phyloP scores from a whole-genome alignment of 352 stramenopile genomes.

The Aphanomyces euteiches region DNA sequence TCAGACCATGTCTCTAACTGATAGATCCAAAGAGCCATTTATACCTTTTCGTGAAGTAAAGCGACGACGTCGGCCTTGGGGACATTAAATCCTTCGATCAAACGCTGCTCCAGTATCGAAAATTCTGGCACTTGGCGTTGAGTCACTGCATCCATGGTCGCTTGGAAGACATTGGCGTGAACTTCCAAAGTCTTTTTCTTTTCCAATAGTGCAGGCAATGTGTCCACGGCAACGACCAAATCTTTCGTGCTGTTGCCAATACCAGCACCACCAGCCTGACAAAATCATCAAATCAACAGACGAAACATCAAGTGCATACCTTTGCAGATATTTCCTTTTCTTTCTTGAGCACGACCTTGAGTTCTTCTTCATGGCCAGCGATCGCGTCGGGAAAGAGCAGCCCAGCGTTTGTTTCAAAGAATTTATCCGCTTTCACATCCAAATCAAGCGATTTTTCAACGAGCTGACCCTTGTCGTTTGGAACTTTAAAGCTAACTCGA shows the following conservation, averaged over 20 bases:
- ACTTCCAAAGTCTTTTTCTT: constrained; percentile 88
- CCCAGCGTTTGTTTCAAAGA: constrained; percentile 73
- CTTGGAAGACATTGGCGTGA: constrained; percentile 86
- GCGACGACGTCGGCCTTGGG: constrained; percentile 70
- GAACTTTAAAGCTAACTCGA: constrained; percentile 90
- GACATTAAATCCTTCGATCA: constrained; percentile 74
- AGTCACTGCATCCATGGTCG: constrained; percentile 72
- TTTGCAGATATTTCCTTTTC: constrained; percentile 74
- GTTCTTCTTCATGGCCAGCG: constrained; percentile 83
- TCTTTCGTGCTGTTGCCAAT: constrained; percentile 56
- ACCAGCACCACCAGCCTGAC: constrained; percentile 13
- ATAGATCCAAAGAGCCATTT: background rate
- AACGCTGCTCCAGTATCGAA: constrained; percentile 81
- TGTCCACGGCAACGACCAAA: constrained; percentile 78
- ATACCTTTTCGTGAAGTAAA: constrained; percentile 54
- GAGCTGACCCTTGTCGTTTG: constrained; percentile 31
- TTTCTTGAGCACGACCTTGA: constrained; percentile 83
- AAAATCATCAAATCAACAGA: background rate
- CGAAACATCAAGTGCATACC: constrained; percentile 27
- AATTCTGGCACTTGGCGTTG: constrained; percentile 76
- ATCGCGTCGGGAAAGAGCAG: constrained; percentile 79
- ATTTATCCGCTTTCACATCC: constrained; percentile 76
- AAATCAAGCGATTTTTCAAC: constrained; percentile 76
- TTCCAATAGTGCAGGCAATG: constrained; percentile 69
- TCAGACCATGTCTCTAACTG: background rate